Base-by-base conservation (phyloP, 106 monocot genomes). In the Dendrobium nobile region DNA sequence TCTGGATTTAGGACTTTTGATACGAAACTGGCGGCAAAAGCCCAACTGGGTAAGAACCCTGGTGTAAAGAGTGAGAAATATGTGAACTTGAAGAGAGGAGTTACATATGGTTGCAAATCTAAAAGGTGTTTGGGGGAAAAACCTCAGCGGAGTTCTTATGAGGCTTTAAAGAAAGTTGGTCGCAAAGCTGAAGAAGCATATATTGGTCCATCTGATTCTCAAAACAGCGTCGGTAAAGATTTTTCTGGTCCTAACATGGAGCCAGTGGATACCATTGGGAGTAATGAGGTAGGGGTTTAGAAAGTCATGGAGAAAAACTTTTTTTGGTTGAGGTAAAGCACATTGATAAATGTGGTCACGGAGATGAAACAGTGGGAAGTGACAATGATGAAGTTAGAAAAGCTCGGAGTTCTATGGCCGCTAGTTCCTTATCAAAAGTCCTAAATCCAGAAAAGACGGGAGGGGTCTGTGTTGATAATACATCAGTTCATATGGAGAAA, bases 1-100 rank as follows among this genome's bases (percentile, higher is more conserved):
- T 67, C 78, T 65, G 85, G 77, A 27, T 74, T 73, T 87, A 83
- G 41, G 42, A 26, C 26, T 28, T 81, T n/a, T 24, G 75, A 75
- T 47, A 75, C 27, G 75, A 13, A 47, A 11, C 10, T 47, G 40
- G 19, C 17, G 24, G 75, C 48, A 15, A 76, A 76, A 76, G 65
- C 19, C 16, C 27, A 47, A 42, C 7, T 33, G 9, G 80, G 43
- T 51, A 40, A 27, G 22, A 77, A 16, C 54, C 72, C 44, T 16
- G 78, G 51, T 47, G 58, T 58, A 19, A 78, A 80, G 16, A 74
- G 61, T 17, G 76, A 43, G 58, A 85, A 77, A 58, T 58, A 37
- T 59, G 45, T 28, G 7, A 51, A 7, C 33, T 33, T 56, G 24
- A 17, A 45, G 31, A 51, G 33, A 20, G 22, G 37, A 45, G 37